These are phyloP conservation scores for Fusarium sp. DNA, from an alignment of 2,329 filamentous ascomycete species.

Conservation along the genomic window DNA sequence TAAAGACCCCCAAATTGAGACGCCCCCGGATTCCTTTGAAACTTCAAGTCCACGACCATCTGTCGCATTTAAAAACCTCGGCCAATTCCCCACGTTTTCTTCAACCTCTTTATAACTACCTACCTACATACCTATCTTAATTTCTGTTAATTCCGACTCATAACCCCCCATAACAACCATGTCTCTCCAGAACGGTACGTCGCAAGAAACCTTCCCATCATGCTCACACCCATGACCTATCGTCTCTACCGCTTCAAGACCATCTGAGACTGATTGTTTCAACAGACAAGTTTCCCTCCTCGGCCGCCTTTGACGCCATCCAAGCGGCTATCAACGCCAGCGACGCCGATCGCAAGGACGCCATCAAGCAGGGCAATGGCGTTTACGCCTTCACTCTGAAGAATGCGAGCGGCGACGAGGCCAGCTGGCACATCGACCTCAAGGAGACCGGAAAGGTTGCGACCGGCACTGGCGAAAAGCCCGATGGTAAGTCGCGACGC, in stretches of 20 bases:
- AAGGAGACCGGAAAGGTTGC: slow-evolving; percentile 88
- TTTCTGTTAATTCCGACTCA: background rate
- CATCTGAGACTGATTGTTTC: slow-evolving; percentile 3
- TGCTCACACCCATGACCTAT: background rate
- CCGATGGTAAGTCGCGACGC: slow-evolving; percentile 73
- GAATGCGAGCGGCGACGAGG: slow-evolving; percentile 82
- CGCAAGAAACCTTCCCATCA: background rate
- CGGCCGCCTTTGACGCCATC: slow-evolving; percentile 91
- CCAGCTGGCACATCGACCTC: slow-evolving; percentile 95
- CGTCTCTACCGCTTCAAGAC: background rate
- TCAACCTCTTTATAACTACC: slow-evolving; percentile 1
- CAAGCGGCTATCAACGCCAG: slow-evolving; percentile 74
- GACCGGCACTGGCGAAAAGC: slow-evolving; percentile 82
- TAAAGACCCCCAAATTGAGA: slow-evolving; percentile 4
- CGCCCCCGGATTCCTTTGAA: slow-evolving; percentile 16
- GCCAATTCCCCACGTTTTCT: slow-evolving; percentile 33
- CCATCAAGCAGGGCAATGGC: slow-evolving; percentile 88
- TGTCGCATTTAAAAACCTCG: slow-evolving; percentile 41
- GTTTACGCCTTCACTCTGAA: slow-evolving; percentile 94
- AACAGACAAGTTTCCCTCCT: slow-evolving; percentile 86
- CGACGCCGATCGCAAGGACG: slow-evolving; percentile 83
- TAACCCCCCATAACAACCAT: slow-evolving; percentile 59
- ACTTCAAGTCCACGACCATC: slow-evolving; percentile 19
- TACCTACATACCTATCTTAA: background rate
- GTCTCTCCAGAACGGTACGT: slow-evolving; percentile 79